Evolutionary conservation across 495 filamentous ascomycete genomes (phyloP).

Genomic region (Arthonia radiata): DNA sequence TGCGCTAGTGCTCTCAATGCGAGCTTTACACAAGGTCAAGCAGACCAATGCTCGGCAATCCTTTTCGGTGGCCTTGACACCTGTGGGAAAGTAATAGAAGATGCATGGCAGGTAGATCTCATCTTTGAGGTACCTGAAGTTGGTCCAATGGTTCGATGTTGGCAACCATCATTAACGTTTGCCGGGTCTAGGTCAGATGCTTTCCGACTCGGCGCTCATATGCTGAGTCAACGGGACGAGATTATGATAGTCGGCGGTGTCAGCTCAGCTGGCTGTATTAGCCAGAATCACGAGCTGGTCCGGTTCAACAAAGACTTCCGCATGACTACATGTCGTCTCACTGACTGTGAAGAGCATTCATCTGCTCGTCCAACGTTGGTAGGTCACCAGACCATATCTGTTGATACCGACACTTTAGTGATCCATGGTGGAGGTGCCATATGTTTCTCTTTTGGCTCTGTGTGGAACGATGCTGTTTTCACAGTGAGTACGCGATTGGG

Average conservation of each 20-base stretch:
- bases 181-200: slow-evolving; percentile 18
- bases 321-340: no score
- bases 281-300: slow-evolving; percentile 9
- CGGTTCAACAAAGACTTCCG: slow-evolving; percentile 5
- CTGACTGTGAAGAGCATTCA: no score
- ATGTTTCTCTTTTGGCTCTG: slow-evolving; percentile 71
- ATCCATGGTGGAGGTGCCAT: slow-evolving; percentile 63
- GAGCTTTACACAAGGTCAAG: slow-evolving; percentile 20
- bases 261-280: slow-evolving; percentile 5
- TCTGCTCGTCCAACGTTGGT: slow-evolving; percentile 32
- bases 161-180: slow-evolving; percentile 15
- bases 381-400: slow-evolving; percentile 26
- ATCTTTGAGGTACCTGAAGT: slow-evolving; percentile 9
- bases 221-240: slow-evolving; percentile 8
- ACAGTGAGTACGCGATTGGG: no score
- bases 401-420: slow-evolving; percentile 21
- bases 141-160: slow-evolving; percentile 12
- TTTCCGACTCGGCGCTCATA: slow-evolving; percentile 14
- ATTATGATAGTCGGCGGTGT: slow-evolving; percentile 26
- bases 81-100: slow-evolving; percentile 30
- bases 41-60: no score
- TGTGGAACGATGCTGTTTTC: slow-evolving; percentile 40
- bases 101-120: slow-evolving; percentile 30
- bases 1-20: slow-evolving; percentile 16
- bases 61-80: slow-evolving; percentile 40